Evolutionary conservation across 2,329 filamentous ascomycete genomes (phyloP), one percentile per base, ranked within the genome.

Genomic region (Stachybotrys chartarum): DNA sequence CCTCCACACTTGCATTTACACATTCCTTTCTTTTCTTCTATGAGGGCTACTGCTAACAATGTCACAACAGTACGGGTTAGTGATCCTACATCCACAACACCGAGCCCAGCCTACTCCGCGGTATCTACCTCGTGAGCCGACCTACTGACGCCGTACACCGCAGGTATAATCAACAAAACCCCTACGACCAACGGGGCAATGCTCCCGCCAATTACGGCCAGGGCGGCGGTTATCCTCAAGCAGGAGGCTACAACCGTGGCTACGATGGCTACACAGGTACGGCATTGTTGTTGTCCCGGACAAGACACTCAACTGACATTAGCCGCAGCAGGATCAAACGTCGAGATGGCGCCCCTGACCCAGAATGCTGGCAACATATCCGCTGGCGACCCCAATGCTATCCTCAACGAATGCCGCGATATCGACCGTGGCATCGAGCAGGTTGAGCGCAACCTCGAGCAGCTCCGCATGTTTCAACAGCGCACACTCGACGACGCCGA

Each of bases 361-460:
- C 78, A 80, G 58, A 80, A 79, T 57, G 77, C 74, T 51, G 66
- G 74, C 52, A 71, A 72, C 51, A 78, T 79, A 53, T 77, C 69
- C 46, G 68, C 70, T 51, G 64, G 72, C 62, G 83, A 91, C 70
- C 84, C 88, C 48, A 91, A 90, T 68, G 83, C 83, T 55, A 88
- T 96, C 62, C 81, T 97, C 57, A 90, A 95, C 74, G 87, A 94
- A 70, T 94, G 90, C 74, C 83, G 84, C 57, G 85, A 90, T 50
- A 88, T 97, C 68, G 87, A 91, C 69, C 78, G 82, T 57, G 87
- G 86, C 47, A 88, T 97, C 65, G 82, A 88, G 59, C 78, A 85
- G 56, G 83, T 97, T 65, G 85, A 91, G 66, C 73, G 75, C 59
- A 88, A 88, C 64, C 82, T 95, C 39, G 79, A 84, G 60, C 82